A percentile compares a stretch with the other conserved stretches of the same genome.
Conservation (phyloP, 495 filamentous ascomycete species). For the Aspergillus egyptiacus region DNA sequence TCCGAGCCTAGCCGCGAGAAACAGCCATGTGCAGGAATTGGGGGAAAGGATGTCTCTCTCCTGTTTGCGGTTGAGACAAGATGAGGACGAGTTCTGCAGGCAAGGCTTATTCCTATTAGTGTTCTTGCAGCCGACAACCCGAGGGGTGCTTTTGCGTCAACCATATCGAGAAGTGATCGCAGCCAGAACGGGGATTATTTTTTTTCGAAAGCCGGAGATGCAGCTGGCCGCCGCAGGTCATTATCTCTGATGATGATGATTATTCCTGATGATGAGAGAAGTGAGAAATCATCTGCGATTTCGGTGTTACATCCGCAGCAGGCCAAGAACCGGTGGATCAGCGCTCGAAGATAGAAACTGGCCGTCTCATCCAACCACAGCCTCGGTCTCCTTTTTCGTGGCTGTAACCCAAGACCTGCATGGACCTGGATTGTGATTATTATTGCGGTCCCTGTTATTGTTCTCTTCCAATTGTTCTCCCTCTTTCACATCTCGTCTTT, state of each 20-base stretch:
- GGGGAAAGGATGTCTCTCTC: background rate
- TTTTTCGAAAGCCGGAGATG: no score
- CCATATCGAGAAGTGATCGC: no score
- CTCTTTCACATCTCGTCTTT: background rate
- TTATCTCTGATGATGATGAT: no score
- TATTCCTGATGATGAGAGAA: no score
- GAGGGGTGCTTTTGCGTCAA: background rate
- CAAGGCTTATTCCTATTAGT: background rate
- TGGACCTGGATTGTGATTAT: background rate
- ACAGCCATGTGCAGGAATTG: background rate
- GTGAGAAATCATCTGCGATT: no score
- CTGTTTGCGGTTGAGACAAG: background rate
- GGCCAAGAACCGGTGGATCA: constrained; percentile 11
- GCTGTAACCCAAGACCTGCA: constrained; percentile 11
- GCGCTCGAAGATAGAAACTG: constrained; percentile 1
- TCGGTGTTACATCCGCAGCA: constrained; percentile 3
- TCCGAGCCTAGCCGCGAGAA: constrained; percentile 1
- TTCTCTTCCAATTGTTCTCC: background rate
- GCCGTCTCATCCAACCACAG: constrained; percentile 1
- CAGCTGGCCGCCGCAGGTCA: no score
- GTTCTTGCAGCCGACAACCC: background rate
- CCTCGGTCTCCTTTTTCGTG: background rate
- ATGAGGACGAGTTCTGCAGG: background rate
- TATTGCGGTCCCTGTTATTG: no score
- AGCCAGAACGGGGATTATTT: no score